These are phyloP conservation scores for Iris pallida DNA, from an alignment of 116 monocot species.

Conservation along the genomic window DNA sequence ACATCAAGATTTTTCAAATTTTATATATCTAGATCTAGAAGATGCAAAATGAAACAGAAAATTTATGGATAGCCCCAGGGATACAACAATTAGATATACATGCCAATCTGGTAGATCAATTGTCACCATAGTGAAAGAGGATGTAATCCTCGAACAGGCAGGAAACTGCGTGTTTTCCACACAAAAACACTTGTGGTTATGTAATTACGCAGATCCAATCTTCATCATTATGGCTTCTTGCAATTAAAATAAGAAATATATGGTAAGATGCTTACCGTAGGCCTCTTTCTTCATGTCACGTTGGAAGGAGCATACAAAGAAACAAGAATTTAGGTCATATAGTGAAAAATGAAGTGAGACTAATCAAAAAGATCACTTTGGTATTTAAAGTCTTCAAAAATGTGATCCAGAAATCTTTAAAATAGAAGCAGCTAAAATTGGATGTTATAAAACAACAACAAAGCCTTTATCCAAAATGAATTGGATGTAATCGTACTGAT, in stretches of 20 bases:
- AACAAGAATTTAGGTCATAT: conserved; percentile 18
- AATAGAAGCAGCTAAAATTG: conserved; percentile 13
- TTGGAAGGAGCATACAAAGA: conserved; percentile 27
- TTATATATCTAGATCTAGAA: background rate
- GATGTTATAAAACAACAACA: background rate
- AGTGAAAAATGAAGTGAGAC: background rate
- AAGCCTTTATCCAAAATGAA: too few relatives aligned
- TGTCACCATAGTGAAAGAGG: conserved; percentile 1
- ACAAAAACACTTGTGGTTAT: too few relatives aligned
- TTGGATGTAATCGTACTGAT: background rate
- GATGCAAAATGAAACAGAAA: background rate
- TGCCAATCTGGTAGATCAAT: too few relatives aligned
- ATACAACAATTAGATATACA: background rate
- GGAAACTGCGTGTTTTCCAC: too few relatives aligned
- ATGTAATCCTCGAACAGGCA: background rate
- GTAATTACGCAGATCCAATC: too few relatives aligned
- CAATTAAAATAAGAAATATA: conserved; percentile 3
- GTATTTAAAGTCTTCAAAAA: too few relatives aligned
- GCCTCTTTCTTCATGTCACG: conserved; percentile 75
- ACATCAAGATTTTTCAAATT: conserved; percentile 2
- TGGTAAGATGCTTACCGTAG: conserved; percentile 61
- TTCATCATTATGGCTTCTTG: background rate
- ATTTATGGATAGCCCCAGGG: background rate
- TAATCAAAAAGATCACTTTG: background rate
- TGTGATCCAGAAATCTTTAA: background rate